Evolutionary conservation across 1,139 yeast species (phyloP).

Genomic region (Zygosaccharomyces pseudobailii): DNA sequence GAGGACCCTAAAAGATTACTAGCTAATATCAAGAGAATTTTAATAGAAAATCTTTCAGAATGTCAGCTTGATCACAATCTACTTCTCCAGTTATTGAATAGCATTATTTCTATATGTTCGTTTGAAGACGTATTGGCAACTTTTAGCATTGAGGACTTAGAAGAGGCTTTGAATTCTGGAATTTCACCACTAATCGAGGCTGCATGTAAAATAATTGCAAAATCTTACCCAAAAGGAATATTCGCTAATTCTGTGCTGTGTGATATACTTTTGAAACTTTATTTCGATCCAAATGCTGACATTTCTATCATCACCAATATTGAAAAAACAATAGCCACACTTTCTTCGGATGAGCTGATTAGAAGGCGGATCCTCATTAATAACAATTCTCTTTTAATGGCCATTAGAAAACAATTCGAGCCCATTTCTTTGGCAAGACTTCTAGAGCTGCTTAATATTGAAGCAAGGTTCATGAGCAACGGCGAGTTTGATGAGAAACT

Average conservation of each 20-base stretch:
- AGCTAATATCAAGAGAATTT: slow-evolving; percentile 16
- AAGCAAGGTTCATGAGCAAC: slow-evolving; percentile 21
- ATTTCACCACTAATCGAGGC: slow-evolving; percentile 26
- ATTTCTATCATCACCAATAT: slow-evolving; percentile 30
- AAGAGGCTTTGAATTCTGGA: slow-evolving; percentile 30
- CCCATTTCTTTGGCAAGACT: slow-evolving; percentile 27
- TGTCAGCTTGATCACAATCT: slow-evolving; percentile 14
- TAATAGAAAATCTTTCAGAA: slow-evolving; percentile 9
- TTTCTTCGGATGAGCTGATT: slow-evolving; percentile 29
- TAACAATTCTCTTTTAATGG: slow-evolving; percentile 19
- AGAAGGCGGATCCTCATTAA: slow-evolving; percentile 30
- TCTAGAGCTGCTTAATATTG: slow-evolving; percentile 25
- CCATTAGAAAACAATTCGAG: slow-evolving; percentile 18
- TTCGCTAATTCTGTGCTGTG: slow-evolving; percentile 31
- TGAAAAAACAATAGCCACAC: slow-evolving; percentile 25
- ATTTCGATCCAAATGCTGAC: slow-evolving; percentile 22
- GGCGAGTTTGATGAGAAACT: slow-evolving; percentile 28
- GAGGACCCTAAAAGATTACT: slow-evolving; percentile 17
- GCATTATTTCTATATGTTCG: slow-evolving; percentile 22
- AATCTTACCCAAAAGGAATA: slow-evolving; percentile 35
- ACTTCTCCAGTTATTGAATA: slow-evolving; percentile 28
- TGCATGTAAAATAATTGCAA: slow-evolving; percentile 32
- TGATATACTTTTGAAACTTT: slow-evolving; percentile 24
- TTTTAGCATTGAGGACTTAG: slow-evolving; percentile 30
- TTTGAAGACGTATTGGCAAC: slow-evolving; percentile 32